These are phyloP conservation scores for Phytopythium delawarense DNA, from an alignment of 352 stramenopile species.

Conservation along the genomic window DNA sequence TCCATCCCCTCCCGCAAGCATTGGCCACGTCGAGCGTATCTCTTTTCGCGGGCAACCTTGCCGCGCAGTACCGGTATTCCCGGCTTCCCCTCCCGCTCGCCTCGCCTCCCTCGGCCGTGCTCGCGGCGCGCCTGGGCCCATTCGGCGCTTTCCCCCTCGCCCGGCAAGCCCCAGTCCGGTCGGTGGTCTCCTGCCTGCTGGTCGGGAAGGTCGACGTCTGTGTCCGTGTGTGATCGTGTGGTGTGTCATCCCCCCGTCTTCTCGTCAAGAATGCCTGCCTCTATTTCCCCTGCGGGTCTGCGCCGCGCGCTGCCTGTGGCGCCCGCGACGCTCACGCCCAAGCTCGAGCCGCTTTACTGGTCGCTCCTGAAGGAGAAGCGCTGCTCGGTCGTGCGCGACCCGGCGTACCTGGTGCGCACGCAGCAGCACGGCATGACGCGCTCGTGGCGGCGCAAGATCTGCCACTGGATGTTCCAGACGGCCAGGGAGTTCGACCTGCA, in stretches of 20 bases:
- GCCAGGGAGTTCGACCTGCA: constrained; percentile 67
- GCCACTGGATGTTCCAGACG: constrained; percentile 79
- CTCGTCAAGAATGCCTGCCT: not conserved
- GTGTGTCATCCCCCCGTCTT: not conserved
- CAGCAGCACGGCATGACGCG: constrained; percentile 62
- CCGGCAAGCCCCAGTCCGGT: constrained; percentile 14
- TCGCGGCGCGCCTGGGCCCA: constrained; percentile 6
- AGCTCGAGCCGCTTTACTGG: constrained; percentile 34
- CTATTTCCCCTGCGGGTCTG: not conserved
- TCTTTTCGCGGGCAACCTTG: constrained; percentile 6
- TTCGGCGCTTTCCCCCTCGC: constrained; percentile 31
- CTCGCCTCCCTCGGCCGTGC: not conserved
- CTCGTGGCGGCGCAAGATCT: constrained; percentile 65
- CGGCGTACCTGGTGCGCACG: constrained; percentile 35
- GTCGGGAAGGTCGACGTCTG: constrained; percentile 7
- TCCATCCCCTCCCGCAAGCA: constrained; percentile 1
- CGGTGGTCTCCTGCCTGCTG: constrained; percentile 11
- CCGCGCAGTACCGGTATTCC: not conserved
- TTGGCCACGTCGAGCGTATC: constrained; percentile 2
- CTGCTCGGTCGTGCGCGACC: constrained; percentile 22
- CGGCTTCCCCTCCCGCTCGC: not conserved
- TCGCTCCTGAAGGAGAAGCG: constrained; percentile 36
- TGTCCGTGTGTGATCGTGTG: not conserved
- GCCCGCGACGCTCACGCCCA: constrained; percentile 10
- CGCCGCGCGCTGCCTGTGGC: constrained; percentile 21